Conservation (phyloP, 805 yeast species). For the Starmera pachycereana region DNA sequence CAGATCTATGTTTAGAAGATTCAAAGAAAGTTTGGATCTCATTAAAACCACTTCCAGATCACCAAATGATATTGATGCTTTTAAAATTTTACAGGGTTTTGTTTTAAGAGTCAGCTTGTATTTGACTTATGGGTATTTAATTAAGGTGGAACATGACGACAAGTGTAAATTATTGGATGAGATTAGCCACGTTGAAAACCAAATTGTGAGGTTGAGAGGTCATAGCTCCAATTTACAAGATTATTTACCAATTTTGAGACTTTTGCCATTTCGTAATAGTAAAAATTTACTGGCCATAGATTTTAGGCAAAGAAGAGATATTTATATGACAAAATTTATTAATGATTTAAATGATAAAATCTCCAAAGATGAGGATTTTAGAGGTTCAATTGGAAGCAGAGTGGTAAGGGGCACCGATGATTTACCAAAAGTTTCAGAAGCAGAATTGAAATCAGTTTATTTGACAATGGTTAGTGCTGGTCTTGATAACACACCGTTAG, state of each 20-base stretch:
- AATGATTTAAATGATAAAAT: slow-evolving; percentile 19
- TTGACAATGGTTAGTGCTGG: slow-evolving; percentile 76
- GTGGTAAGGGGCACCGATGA: slow-evolving; percentile 8
- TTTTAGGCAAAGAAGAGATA: slow-evolving; percentile 33
- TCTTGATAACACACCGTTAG: slow-evolving; percentile 59
- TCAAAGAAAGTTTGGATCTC: slow-evolving; percentile 5
- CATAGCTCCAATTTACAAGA: slow-evolving; percentile 47
- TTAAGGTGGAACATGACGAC: slow-evolving; percentile 32
- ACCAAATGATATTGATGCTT: slow-evolving; percentile 27
- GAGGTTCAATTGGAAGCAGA: slow-evolving; percentile 25
- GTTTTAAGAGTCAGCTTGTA: slow-evolving; percentile 39
- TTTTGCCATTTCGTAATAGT: slow-evolving; percentile 13
- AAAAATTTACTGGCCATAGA: slow-evolving; percentile 17
- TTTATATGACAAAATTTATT: slow-evolving; percentile 33
- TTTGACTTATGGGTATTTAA: slow-evolving; percentile 40
- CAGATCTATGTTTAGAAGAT: slow-evolving; percentile 17
- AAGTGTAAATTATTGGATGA: slow-evolving; percentile 32
- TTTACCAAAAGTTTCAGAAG: slow-evolving; percentile 17
- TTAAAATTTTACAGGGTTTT: slow-evolving; percentile 36
- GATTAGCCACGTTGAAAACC: slow-evolving; percentile 44
- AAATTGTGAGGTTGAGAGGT: slow-evolving; percentile 46
- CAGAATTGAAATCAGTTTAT: slow-evolving; percentile 50
- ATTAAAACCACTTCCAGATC: slow-evolving; percentile 8
- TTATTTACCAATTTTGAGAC: slow-evolving; percentile 37
- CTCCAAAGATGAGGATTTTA: slow-evolving; percentile 16